A percentile compares a stretch with the other conserved stretches of the same genome.
phyloP scores from a whole-genome alignment of 2,329 filamentous ascomycete species.

The Trichoderma sp. region DNA sequence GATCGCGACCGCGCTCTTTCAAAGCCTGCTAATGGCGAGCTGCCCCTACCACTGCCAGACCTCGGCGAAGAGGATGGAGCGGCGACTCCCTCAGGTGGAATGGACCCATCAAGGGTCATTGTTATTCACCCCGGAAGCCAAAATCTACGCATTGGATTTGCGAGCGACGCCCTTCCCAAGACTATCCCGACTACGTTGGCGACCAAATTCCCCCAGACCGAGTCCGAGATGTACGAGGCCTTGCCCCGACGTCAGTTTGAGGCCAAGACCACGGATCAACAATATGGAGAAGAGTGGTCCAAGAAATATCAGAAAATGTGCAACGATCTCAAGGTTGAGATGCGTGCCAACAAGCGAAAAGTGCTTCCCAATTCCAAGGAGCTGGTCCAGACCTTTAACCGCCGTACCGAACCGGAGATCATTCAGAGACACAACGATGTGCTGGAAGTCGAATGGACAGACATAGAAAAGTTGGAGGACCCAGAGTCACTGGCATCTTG shows the following conservation, averaged over 20 bases:
- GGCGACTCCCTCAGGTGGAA: constrained; percentile 57
- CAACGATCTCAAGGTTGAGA: constrained; percentile 82
- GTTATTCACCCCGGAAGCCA: constrained; percentile 95
- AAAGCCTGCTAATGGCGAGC: constrained; percentile 68
- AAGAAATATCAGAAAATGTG: constrained; percentile 80
- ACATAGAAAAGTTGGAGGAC: constrained; percentile 67
- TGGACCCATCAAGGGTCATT: constrained; percentile 85
- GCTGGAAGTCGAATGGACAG: constrained; percentile 93
- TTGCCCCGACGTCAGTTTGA: constrained; percentile 72
- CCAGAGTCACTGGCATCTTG: constrained; percentile 62
- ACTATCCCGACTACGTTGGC: constrained; percentile 93
- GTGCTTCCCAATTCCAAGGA: constrained; percentile 98
- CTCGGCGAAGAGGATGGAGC: constrained; percentile 60
- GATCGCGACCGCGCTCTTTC: constrained; percentile 85
- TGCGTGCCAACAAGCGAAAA: constrained; percentile 91
- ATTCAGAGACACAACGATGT: constrained; percentile 96
- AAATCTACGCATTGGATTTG: constrained; percentile 89
- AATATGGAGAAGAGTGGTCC: constrained; percentile 81
- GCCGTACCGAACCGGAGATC: constrained; percentile 76
- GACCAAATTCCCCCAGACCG: constrained; percentile 72
- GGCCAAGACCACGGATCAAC: constrained; percentile 67
- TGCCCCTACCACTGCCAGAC: constrained; percentile 61
- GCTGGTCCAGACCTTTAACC: constrained; percentile 91
- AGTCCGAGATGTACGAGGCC: constrained; percentile 79
- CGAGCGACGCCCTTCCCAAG: constrained; percentile 93